These are phyloP conservation scores for Sporothrix variecibatus DNA, from an alignment of 2,329 filamentous ascomycete genomes.

Conservation along the genomic window DNA sequence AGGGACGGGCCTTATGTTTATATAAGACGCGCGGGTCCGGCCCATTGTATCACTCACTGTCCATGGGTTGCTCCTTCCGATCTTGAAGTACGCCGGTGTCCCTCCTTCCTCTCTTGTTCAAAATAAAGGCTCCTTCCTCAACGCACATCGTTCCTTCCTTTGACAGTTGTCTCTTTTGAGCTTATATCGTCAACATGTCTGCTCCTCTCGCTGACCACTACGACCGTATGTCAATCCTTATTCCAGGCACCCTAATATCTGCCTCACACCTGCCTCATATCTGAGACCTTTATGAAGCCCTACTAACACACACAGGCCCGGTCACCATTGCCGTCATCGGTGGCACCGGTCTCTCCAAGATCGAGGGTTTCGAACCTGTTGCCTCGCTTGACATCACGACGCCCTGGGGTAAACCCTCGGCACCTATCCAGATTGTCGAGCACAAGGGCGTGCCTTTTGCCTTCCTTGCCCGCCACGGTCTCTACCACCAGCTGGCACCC, in stretches of 20 bases:
- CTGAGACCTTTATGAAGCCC: neutral
- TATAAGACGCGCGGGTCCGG: constrained; percentile 6
- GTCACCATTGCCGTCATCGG: constrained; percentile 78
- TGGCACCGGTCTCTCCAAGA: constrained; percentile 86
- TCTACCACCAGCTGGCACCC: constrained; percentile 84
- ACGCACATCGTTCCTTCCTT: neutral
- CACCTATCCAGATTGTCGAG: constrained; percentile 81
- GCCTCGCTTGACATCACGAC: constrained; percentile 75
- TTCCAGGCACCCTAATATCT: neutral
- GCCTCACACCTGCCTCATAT: neutral
- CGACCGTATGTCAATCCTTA: constrained; percentile 27
- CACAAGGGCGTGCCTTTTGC: constrained; percentile 82
- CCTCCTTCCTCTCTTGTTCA: neutral
- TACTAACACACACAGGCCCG: constrained; percentile 15
- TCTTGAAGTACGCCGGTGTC: neutral
- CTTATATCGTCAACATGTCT: constrained; percentile 22
- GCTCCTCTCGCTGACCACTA: constrained; percentile 29
- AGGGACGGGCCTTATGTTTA: neutral
- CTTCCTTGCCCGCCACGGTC: constrained; percentile 90
- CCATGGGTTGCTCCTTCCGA: constrained; percentile 8
- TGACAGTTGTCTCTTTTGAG: neutral
- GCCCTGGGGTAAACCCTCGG: constrained; percentile 81
- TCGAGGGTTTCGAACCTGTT: constrained; percentile 83
- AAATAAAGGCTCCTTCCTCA: neutral
- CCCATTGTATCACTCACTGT: neutral